Evolutionary conservation across 2,329 filamentous ascomycete species (phyloP).

Genomic region (Ophiocordyceps australis): DNA sequence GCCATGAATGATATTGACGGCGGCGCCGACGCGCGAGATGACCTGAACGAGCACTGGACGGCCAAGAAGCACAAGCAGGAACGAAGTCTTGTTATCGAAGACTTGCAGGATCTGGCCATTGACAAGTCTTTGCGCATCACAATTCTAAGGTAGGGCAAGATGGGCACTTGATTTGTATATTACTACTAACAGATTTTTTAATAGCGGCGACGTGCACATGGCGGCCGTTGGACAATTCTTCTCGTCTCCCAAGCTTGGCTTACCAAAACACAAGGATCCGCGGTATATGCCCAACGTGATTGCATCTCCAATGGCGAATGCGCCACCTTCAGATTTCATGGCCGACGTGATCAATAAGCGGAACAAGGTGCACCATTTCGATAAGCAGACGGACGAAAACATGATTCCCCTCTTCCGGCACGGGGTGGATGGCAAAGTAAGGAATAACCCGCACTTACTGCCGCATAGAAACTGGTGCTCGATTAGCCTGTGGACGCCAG

Average conservation of each 20-base stretch:
- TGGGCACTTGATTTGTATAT: no score
- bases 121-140: slow-evolving; percentile 86
- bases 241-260: slow-evolving; percentile 62
- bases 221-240: slow-evolving; percentile 90
- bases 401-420: slow-evolving; percentile 89
- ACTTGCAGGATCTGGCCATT: slow-evolving; percentile 81
- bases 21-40: slow-evolving; percentile 79
- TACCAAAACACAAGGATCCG: slow-evolving; percentile 81
- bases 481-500: slow-evolving; percentile 69
- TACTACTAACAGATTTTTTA: neutral
- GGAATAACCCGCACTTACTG: slow-evolving; percentile 81
- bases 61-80: slow-evolving; percentile 88
- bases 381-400: slow-evolving; percentile 70
- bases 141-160: slow-evolving; percentile 59
- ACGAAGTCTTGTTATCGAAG: slow-evolving; percentile 69
- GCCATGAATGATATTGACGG: slow-evolving; percentile 83
- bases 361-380: slow-evolving; percentile 62
- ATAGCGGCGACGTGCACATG: slow-evolving; percentile 79
- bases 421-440: slow-evolving; percentile 72
- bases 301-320: slow-evolving; percentile 86
- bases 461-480: slow-evolving; percentile 93
- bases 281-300: slow-evolving; percentile 95
- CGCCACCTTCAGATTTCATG: slow-evolving; percentile 71
- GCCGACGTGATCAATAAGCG: slow-evolving; percentile 86
- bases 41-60: slow-evolving; percentile 94